These are phyloP conservation scores for Populus hybrid DNA, from an alignment of 441 rosid species.

Conservation along the genomic window DNA sequence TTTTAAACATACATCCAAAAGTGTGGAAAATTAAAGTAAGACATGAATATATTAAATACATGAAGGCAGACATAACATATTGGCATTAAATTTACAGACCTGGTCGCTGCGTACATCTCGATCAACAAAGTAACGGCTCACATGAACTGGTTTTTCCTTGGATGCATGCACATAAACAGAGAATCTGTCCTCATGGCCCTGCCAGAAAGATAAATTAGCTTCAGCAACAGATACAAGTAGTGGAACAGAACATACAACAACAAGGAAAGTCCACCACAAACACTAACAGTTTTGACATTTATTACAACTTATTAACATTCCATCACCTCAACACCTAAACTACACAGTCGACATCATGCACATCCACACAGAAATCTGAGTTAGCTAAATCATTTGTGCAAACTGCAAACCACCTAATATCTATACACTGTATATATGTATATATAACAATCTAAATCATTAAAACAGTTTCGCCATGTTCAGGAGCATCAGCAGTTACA, in stretches of 20 bases:
- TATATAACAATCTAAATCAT: no score
- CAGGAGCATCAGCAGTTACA: no score
- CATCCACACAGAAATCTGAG: neutral
- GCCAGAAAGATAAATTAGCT: conserved; percentile 18
- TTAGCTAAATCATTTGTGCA: no score
- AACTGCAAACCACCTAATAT: no score
- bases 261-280: neutral
- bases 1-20: neutral
- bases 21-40: neutral
- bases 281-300: neutral
- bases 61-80: neutral
- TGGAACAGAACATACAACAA: neutral
- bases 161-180: conserved; percentile 90
- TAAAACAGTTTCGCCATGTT: no score
- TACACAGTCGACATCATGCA: neutral
- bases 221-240: conserved; percentile 7
- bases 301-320: neutral
- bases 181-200: conserved; percentile 93
- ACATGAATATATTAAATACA: neutral
- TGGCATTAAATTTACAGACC: conserved; percentile 36
- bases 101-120: conserved; percentile 74
- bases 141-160: conserved; percentile 65
- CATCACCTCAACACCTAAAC: neutral
- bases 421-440: no score
- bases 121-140: conserved; percentile 74